Evolutionary conservation across 2,329 filamentous ascomycete genomes (phyloP).

Genomic region (Hortaea werneckii): DNA sequence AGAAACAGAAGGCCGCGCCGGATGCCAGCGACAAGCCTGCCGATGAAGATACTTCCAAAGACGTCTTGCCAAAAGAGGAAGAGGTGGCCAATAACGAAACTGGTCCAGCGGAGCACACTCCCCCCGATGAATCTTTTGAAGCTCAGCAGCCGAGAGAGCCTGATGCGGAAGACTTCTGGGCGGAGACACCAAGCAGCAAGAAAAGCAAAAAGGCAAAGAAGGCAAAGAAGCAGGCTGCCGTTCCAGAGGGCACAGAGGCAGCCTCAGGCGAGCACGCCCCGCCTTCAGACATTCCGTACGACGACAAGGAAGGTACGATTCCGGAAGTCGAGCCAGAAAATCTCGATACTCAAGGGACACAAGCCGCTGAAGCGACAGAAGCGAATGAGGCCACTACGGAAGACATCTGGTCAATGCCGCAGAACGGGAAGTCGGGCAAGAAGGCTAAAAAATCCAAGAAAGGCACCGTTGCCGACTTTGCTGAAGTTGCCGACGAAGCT

Average conservation of each 20-base stretch:
- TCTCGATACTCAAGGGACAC: not conserved
- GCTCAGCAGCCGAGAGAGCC: not conserved
- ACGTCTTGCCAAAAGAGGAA: too few species aligned
- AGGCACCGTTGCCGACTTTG: not conserved
- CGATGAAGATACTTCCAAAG: too few species aligned
- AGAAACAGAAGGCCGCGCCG: constrained; percentile 5
- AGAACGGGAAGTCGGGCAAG: constrained; percentile 14
- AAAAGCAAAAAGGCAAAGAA: not conserved
- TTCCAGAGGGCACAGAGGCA: not conserved
- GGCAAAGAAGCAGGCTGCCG: not conserved
- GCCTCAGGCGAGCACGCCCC: too few species aligned
- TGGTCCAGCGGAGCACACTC: too few species aligned
- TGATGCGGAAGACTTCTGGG: not conserved
- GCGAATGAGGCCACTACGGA: not conserved
- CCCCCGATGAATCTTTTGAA: too few species aligned
- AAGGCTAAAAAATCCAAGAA: constrained; percentile 22
- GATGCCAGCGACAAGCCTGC: too few species aligned
- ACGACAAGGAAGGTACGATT: too few species aligned
- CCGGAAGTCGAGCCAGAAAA: too few species aligned
- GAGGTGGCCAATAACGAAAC: too few species aligned
- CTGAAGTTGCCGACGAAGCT: not conserved
- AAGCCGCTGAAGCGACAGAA: not conserved
- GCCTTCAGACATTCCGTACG: too few species aligned
- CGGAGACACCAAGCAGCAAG: not conserved
- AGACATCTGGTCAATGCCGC: not conserved